Evolutionary conservation across 2,329 filamentous ascomycete genomes (phyloP).

Genomic region (Mariannaea sp.): DNA sequence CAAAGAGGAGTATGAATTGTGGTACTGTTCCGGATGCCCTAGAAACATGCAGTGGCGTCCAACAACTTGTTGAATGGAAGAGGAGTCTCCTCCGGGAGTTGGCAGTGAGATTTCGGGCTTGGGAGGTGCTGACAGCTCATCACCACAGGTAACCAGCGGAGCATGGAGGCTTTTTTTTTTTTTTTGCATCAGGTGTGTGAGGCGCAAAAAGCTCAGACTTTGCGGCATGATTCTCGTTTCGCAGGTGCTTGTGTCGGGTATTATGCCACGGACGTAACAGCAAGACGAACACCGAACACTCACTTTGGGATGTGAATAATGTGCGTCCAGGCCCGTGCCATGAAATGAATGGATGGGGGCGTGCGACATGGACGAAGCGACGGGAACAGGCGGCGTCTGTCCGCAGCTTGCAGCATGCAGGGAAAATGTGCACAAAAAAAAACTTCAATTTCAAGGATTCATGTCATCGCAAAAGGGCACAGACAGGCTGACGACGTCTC

Average conservation of each 20-base stretch:
- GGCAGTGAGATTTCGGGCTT: constrained; percentile 24
- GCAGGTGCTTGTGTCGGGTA: neutral
- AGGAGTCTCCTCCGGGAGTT: constrained; percentile 21
- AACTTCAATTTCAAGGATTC: constrained; percentile 15
- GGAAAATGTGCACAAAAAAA: neutral
- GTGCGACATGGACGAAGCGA: constrained; percentile 1
- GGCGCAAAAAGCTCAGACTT: neutral
- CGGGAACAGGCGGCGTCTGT: constrained; percentile 1
- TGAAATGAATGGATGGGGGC: constrained; percentile 11
- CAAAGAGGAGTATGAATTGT: neutral
- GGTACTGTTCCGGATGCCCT: neutral
- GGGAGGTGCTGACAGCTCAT: constrained; percentile 23
- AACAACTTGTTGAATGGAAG: constrained; percentile 19
- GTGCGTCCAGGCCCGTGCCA: constrained; percentile 11
- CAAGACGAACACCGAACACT: neutral
- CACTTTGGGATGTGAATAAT: neutral
- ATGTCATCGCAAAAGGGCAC: constrained; percentile 24
- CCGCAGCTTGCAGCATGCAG: neutral
- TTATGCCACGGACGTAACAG: neutral
- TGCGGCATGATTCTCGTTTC: neutral
- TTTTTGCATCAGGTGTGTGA: no score
- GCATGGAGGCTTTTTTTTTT: constrained; percentile 15
- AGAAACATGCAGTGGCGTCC: neutral
- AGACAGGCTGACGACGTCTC: constrained; percentile 32
- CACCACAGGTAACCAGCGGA: constrained; percentile 8